Evolutionary conservation across 1,284 basidiomycete species (phyloP), one percentile per base, ranked within the genome.

Genomic region (Trichosporon asahii): DNA sequence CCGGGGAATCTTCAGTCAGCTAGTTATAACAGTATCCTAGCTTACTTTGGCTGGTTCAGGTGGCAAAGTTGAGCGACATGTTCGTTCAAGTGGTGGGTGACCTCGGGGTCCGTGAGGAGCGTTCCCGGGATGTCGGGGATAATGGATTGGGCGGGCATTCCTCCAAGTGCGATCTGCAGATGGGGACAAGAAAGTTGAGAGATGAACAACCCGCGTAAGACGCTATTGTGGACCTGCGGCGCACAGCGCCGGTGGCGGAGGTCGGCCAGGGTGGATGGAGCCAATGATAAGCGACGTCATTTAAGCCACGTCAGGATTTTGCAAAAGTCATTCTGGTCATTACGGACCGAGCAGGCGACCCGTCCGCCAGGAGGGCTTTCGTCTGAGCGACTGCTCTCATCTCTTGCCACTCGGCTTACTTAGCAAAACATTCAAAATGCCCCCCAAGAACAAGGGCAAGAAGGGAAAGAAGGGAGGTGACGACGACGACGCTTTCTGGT

Each of bases 391-490:
- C 29, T 18, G 15, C 27, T 33, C n/a, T 61, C 57, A 61, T 67
- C 66, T 68, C 64, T 67, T 66, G 65, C 64, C 69, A 66, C 68
- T 69, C 64, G 40, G 68, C 66, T 65, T 49, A 65, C 9, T 31
- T 40, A n/a, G 25, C 53, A 33, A 46, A 65, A 4, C 25, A 64
- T 0, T 6, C 67, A 70, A 71, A 69, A 95, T 95, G 93, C 86
- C 93, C 70, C 92, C 93, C 66, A 95, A 95, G 85, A 91, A 89
- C 79, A 92, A 93, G 81, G 91, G 88, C 72, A 94, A 94, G 86
- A 94, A 94, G 82, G 89, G 87, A 25, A 93, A 93, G 85, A 93
- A 90, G 82, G 78, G 87, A 85, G 77, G 85, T 73, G 75, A 77
- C 61, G 87, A 90, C 77, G 91, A 92, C 73, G 92, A 91, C 68